Base-by-base conservation (phyloP, 2,329 filamentous ascomycete species). In the Periconia macrospinosa region DNA sequence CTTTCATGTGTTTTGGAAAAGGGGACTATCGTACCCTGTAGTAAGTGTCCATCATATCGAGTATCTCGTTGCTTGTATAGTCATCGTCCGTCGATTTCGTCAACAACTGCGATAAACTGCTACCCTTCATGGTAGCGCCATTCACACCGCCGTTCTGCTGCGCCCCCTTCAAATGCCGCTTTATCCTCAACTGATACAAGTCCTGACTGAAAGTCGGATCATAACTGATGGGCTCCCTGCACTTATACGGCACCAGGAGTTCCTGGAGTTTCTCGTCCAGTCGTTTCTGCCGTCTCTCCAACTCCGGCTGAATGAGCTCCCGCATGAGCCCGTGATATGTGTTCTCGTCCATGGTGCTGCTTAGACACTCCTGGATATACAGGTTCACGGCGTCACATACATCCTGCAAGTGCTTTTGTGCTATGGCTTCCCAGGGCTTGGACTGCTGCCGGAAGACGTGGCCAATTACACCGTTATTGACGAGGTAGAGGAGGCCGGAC, bases 1-100 rank as follows among this genome's bases (percentile, higher is more conserved):
- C 17, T n/a, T 45, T n/a, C 15, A 40, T 30, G 13, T 8, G 17
- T 15, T 42, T 27, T 27, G 23, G 8, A 17, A 20, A 8, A 33
- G 45, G 6, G 30, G 33, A 13, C 13, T 33, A 10, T 45, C 53
- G 40, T 7, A 64, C 65, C 56, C 62, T 65, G 47, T 69, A 69
- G 41, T 68, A 69, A 8, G 60, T 60, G 41, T 65, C 56, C 57
- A 67, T 60, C 14, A 66, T 52, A 50, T 67, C 57, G 1, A 69
- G 44, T 14, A 69, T 65, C 30, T 69, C 66, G 3, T 54, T 57
- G 37, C 62, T 63, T 2, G 66, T 67, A 18, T 60, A 62, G 23
- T 27, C 8, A 37, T 59, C 57, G 27, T 66, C 65, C 56, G 53
- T 49, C 1, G 59, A 62, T 44, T 67, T 59, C 1, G 59, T 63